phyloP scores from a whole-genome alignment of 2,329 filamentous ascomycete genomes.

The Ascomycota sp. region DNA sequence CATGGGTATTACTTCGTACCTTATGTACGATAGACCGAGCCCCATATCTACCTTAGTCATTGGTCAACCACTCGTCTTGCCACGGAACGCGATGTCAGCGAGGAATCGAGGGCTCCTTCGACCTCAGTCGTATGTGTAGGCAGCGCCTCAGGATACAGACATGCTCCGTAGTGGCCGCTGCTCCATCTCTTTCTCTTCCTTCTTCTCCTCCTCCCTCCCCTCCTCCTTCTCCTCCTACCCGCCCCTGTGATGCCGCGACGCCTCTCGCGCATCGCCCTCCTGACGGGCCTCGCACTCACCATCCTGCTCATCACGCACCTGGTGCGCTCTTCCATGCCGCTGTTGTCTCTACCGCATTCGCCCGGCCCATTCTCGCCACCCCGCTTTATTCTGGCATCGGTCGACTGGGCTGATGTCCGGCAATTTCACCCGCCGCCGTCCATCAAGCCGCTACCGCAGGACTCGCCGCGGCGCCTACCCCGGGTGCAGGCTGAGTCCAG shows the following conservation, averaged over 20 bases:
- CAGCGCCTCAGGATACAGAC: too few species aligned
- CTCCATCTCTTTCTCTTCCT: background rate
- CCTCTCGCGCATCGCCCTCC: slow-evolving; percentile 6
- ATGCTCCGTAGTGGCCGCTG: too few species aligned
- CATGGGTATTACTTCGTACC: too few species aligned
- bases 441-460: slow-evolving; percentile 12
- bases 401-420: slow-evolving; percentile 11
- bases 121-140: too few species aligned
- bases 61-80: too few species aligned
- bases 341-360: background rate
- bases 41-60: too few species aligned
- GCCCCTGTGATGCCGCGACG: slow-evolving; percentile 5
- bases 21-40: too few species aligned
- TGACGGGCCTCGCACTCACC: slow-evolving; percentile 5
- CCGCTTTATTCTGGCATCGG: slow-evolving; percentile 7
- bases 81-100: too few species aligned
- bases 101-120: too few species aligned
- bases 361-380: slow-evolving; percentile 1
- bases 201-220: background rate
- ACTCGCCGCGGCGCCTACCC: slow-evolving; percentile 7
- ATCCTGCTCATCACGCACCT: slow-evolving; percentile 7
- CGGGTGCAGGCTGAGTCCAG: slow-evolving; percentile 13
- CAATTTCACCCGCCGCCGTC: slow-evolving; percentile 11
- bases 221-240: background rate
- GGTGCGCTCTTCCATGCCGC: slow-evolving; percentile 2